Conservation (phyloP, 2,329 filamentous ascomycete genomes). For the Aspergillus quadricinctus region DNA sequence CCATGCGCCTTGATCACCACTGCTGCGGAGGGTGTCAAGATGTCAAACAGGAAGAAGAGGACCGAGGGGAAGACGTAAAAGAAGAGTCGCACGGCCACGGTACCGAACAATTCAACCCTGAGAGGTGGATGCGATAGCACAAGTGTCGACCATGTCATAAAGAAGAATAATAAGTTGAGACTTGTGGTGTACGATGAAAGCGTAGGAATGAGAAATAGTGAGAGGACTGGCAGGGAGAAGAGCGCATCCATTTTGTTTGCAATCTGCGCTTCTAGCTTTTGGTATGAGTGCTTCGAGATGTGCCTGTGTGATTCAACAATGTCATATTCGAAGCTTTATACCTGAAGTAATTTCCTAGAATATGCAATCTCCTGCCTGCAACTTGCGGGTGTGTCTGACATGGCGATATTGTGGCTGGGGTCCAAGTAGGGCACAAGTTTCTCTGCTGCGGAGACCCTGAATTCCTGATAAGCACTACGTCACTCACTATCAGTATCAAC, state of each 20-base stretch:
- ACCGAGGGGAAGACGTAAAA: slow-evolving; percentile 72
- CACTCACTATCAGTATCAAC: slow-evolving; percentile 3
- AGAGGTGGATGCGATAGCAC: slow-evolving; percentile 72
- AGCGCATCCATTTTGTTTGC: slow-evolving; percentile 50
- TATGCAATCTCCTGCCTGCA: background rate
- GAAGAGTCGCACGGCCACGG: slow-evolving; percentile 60
- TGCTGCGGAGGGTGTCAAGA: slow-evolving; percentile 63
- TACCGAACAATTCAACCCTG: slow-evolving; percentile 69
- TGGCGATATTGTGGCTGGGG: background rate
- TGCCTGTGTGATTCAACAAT: background rate
- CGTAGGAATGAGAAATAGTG: slow-evolving; percentile 25
- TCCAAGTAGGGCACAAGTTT: background rate
- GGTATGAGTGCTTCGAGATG: background rate
- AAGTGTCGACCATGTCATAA: slow-evolving; percentile 82
- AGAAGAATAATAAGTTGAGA: slow-evolving; percentile 83
- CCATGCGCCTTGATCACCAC: slow-evolving; percentile 66
- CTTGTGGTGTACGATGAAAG: slow-evolving; percentile 69
- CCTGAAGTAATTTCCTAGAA: slow-evolving; percentile 6
- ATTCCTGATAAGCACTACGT: slow-evolving; percentile 16
- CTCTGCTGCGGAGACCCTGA: background rate
- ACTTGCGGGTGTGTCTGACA: background rate
- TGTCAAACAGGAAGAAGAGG: slow-evolving; percentile 69
- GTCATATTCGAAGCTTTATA: slow-evolving; percentile 3
- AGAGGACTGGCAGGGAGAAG: slow-evolving; percentile 27
- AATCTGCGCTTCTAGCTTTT: background rate